Percentiles rank a stretch among this genome's conserved stretches.
phyloP scores from a whole-genome alignment of 1,284 basidiomycete species.

The Pterulicium gracile region DNA sequence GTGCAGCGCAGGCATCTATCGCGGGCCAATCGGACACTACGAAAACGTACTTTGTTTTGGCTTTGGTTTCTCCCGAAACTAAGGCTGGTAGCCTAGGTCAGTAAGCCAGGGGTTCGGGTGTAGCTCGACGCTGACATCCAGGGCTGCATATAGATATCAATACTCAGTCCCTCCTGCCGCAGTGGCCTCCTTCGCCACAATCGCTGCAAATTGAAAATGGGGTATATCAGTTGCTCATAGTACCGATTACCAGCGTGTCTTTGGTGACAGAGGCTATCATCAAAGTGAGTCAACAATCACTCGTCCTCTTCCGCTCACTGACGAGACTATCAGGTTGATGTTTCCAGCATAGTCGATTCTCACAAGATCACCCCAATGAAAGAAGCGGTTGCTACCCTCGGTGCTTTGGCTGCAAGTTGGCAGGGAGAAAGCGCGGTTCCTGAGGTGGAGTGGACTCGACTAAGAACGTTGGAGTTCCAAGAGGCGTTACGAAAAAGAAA shows the following conservation, averaged over 20 bases:
- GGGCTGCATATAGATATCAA: constrained; percentile 41
- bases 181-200: constrained; percentile 57
- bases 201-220: constrained; percentile 38
- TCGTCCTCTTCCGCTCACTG: constrained; percentile 5
- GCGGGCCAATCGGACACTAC: constrained; percentile 37
- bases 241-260: constrained; percentile 69
- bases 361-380: constrained; percentile 58
- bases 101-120: constrained; percentile 7
- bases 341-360: constrained; percentile 53
- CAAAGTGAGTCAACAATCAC: constrained; percentile 55
- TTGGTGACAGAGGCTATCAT: constrained; percentile 63
- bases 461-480: constrained; percentile 88
- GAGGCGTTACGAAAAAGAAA: constrained; percentile 65
- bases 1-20: constrained; percentile 34
- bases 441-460: constrained; percentile 79
- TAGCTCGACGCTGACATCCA: neutral
- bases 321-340: constrained; percentile 46
- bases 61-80: constrained; percentile 57
- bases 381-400: constrained; percentile 37
- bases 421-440: constrained; percentile 33
- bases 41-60: constrained; percentile 65
- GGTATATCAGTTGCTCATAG: constrained; percentile 59
- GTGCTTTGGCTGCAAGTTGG: constrained; percentile 47
- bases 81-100: constrained; percentile 48
- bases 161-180: constrained; percentile 52